Evolutionary conservation across 371 early-diverging fungal species (phyloP), one percentile per base, ranked within the genome.

Genomic region (Lichtheimia ornata): DNA sequence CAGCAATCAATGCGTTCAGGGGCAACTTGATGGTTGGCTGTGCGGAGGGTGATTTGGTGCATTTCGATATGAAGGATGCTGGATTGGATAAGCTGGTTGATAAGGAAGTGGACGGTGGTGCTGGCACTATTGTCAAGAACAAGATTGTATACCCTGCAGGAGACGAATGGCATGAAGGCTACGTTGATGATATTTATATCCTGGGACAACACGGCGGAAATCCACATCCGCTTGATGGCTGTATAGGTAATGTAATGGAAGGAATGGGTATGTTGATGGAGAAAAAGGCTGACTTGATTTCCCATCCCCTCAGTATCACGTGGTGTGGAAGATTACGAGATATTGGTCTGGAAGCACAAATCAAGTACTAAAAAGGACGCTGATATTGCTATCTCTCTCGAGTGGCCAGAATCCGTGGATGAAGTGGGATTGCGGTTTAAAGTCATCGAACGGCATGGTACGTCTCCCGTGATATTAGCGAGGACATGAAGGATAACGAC

Each of bases 131-230:
- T 3, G 45, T 71, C 15, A 45, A 50, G 17, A 70, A 68, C 1
- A 58, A 66, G 4, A 64, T 24, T 24, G 50, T 73, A 18, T 84
- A 73, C 58, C 84, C 84, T 54, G 57, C 60, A 20, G 81, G 84
- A 5, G 72, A 77, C 44, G 86, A 84, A 58, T 86, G 84, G 84
- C 86, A 86, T 64, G 83, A 77, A 42, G 83, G 84, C 1, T 71
- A 84, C 50, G 64, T 86, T 5, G 86, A 86, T 58, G 86, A 84
- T 61, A 67, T 86, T 13, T 64, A 58, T 52, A 66, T 76, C 14
- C 11, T 77, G 1, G 75, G 74, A 6, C 73, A 74, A 50, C 65
- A 70, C 24, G 59, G 62, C 7, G 43, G 63, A 6, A 20, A 24
- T 4, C n/a, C 53, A 0, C 41, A 63, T 43, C 24, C 22, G 53